Conservation (phyloP, 2,329 filamentous ascomycete species). For the Daldinia sp. region DNA sequence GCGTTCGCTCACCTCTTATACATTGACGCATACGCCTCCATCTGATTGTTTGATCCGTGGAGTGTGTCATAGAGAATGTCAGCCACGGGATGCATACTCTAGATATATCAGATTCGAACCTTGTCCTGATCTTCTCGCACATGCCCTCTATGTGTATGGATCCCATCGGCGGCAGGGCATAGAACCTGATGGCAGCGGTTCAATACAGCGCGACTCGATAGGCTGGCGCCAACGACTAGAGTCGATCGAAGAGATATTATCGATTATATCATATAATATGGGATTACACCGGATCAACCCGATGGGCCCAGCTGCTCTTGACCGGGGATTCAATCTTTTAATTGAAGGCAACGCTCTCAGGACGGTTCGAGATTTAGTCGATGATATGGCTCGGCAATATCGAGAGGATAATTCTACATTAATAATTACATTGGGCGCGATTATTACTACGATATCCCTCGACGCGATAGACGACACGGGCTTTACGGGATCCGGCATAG, state of each 20-base stretch:
- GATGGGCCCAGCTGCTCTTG: background rate
- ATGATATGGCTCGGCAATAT: background rate
- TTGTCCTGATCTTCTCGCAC: background rate
- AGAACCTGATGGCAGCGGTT: no score
- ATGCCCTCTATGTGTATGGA: background rate
- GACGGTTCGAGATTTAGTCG: background rate
- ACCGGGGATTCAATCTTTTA: background rate
- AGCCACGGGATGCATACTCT: background rate
- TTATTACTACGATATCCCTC: no score
- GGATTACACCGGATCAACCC: background rate
- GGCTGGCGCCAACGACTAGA: no score
- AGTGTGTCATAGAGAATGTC: background rate
- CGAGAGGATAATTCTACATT: background rate
- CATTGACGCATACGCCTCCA: no score
- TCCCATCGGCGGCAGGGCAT: no score
- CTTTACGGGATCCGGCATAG: no score
- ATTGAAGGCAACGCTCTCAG: background rate
- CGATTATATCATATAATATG: background rate
- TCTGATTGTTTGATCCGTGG: no score
- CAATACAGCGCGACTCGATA: no score
- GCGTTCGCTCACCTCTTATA: no score
- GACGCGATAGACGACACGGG: no score
- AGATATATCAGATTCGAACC: background rate
- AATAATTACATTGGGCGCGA: no score
- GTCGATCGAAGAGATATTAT: background rate